Evolutionary conservation across 2,329 filamentous ascomycete species (phyloP), one percentile per base, ranked within the genome.

Genomic region (Stachybotrys echinatus): DNA sequence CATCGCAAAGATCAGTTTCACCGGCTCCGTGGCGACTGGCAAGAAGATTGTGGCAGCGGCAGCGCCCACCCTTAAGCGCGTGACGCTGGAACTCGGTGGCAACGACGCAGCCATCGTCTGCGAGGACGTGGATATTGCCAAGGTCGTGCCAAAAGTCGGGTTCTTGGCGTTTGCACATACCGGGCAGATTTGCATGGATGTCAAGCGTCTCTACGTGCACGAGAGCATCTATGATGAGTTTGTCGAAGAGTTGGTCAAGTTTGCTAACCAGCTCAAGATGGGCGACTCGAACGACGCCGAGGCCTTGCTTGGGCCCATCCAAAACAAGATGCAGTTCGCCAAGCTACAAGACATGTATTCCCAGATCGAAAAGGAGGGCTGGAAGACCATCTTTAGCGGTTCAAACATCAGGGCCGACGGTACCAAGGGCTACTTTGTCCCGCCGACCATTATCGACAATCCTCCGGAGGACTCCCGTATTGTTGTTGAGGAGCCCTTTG

Each of bases 201-300:
- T 81, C 64, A 85, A 85, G 65, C 71, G 81, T 1, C 65, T 85
- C 23, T 85, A 81, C 58, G 75, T 86, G 2, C 82, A 85, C 58
- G 76, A 82, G 55, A 70, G 67, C 3, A 76, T 85, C 47, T 84
- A 83, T 59, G 75, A 81, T 45, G 59, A 70, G 23, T 83, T 85
- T 63, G 63, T 77, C 3, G 63, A 68, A 2, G 54, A 60, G 19
- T 59, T 75, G 38, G 76, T 72, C 52, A 71, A 69, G 47, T 72
- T 74, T 42, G 72, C 74, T 3, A 69, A 74, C 49, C 59, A 60
- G 6, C 55, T 79, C 50, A 75, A 76, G 56, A 67, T 66, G 4
- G 75, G 74, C 7, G 69, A 70, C 3, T 72, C 67, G 4, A 68
- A 70, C 21, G 65, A 76, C 51, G 61, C 65, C 4, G 71, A 69